Evolutionary conservation across 441 rosid species (phyloP), one percentile per base, ranked within the genome.

Genomic region (Corymbia citriodora): DNA sequence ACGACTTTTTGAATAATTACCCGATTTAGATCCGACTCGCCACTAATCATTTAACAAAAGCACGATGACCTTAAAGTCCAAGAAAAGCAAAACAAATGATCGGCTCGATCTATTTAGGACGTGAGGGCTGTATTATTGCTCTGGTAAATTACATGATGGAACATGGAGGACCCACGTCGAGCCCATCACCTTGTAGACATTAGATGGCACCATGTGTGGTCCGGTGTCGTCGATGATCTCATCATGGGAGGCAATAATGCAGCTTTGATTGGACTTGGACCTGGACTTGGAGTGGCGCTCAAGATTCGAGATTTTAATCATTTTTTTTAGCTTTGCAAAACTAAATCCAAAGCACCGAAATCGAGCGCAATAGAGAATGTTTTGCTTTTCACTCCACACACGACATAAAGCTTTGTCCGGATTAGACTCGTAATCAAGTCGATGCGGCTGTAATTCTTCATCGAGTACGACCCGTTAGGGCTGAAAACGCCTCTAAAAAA

Each of bases 21-120:
- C 12, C 13, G 1, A 23, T 0, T 1, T 79, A 79, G 13, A 12
- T 79, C 10, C 2, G 1, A 13, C 16, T 79, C n/a, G n/a, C 14
- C 13, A 8, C n/a, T 23, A 23, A 23, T 48, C 45, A 25, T 79
- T 40, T 23, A 40, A 40, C 85, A 15, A 79, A 13, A 40, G 29
- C 25, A 25, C 8, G 29, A 45, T 40, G 18, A 23, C 3, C 85
- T 11, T 11, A 21, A 31, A 33, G 79, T 70, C 4, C 45, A 31
- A 31, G 45, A 17, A 70, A 33, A 31, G 79, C 79, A 70, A 70
- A 70, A 33, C 79, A 17, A 14, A 65, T 65, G 72, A 18, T n/a
- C 18, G 33, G 36, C 36, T 65, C n/a, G n/a, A 65, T 65, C 36
- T 29, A 72, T 10, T 36, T 72, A 36, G 49, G 82, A 72, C 49